A percentile compares a stretch with the other conserved stretches of the same genome.
These are phyloP conservation scores for Epichloe glyceriae DNA, from an alignment of 2,329 filamentous ascomycete genomes.

Conservation along the genomic window DNA sequence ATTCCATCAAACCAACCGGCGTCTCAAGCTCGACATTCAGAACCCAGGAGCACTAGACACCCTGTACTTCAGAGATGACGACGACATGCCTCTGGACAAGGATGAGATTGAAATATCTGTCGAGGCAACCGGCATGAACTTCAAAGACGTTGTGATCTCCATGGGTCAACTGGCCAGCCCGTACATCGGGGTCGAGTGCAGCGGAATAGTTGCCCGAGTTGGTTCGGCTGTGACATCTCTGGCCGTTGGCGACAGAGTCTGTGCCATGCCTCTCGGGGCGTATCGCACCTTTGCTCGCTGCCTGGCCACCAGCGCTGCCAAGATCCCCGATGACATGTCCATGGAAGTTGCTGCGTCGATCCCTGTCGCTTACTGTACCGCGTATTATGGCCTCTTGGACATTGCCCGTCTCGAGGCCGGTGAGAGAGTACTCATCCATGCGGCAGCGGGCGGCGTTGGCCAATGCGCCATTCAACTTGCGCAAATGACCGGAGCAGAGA, in stretches of 20 bases:
- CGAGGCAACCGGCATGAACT: conserved; percentile 31
- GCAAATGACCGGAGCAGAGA: conserved; percentile 23
- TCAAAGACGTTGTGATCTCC: conserved; percentile 31
- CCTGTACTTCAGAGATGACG: conserved; percentile 26
- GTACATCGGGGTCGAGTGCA: conserved; percentile 27
- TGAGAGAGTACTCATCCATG: conserved; percentile 27
- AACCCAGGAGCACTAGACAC: conserved; percentile 25
- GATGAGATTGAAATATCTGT: conserved; percentile 31
- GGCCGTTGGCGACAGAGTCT: conserved; percentile 61
- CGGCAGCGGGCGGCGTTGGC: conserved; percentile 25
- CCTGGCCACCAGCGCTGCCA: conserved; percentile 19
- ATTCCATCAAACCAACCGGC: conserved; percentile 25
- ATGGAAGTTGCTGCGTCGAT: conserved; percentile 27
- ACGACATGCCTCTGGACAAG: conserved; percentile 14
- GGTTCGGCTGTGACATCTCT: conserved; percentile 50
- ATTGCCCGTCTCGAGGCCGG: conserved; percentile 24
- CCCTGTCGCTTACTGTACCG: conserved; percentile 27
- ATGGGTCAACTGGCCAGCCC: conserved; percentile 24
- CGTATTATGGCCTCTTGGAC: conserved; percentile 26
- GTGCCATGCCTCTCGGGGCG: conserved; percentile 27
- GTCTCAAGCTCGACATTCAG: conserved; percentile 25
- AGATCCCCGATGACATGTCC: conserved; percentile 23
- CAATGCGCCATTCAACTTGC: conserved; percentile 27
- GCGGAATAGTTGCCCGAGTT: conserved; percentile 29
- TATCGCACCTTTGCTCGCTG: conserved; percentile 23